A percentile compares a stretch with the other conserved stretches of the same genome.
Conservation (phyloP, 352 stramenopile species). For the Salisapilia sapeloensis region DNA sequence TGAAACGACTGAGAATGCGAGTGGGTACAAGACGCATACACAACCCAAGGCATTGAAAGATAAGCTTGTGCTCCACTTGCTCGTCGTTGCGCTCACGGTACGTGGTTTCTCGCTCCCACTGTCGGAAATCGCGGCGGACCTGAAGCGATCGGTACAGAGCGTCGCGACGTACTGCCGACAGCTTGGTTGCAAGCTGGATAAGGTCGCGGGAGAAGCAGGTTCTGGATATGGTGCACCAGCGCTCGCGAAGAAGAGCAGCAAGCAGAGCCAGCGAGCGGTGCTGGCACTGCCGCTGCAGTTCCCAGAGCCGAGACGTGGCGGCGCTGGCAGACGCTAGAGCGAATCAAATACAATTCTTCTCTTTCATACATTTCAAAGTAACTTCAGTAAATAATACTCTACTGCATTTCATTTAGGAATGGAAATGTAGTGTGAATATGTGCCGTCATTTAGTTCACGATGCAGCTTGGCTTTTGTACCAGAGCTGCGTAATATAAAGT, state of each 20-base stretch:
- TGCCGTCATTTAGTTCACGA: too few species aligned
- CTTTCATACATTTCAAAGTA: too few species aligned
- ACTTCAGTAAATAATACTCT: too few species aligned
- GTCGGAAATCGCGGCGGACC: conserved; percentile 38
- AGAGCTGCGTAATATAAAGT: too few species aligned
- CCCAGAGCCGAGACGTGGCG: conserved; percentile 41
- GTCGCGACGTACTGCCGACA: conserved; percentile 50
- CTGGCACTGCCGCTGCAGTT: conserved; percentile 68
- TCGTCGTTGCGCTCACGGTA: conserved; percentile 55
- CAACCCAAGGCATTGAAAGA: conserved; percentile 69
- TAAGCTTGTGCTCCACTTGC: conserved; percentile 60
- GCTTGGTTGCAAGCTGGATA: conserved; percentile 55
- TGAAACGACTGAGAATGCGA: conserved; percentile 29
- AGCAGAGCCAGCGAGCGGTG: conserved; percentile 43
- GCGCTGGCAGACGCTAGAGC: conserved; percentile 17
- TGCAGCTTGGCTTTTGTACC: too few species aligned
- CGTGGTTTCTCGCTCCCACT: conserved; percentile 65
- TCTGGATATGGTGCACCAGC: conserved; percentile 24
- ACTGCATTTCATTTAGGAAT: too few species aligned
- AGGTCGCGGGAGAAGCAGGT: conserved; percentile 40
- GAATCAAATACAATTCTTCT: too few species aligned
- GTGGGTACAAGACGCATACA: conserved; percentile 41
- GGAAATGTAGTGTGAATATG: too few species aligned
- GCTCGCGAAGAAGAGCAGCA: conserved; percentile 38
- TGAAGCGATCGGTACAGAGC: conserved; percentile 34